Evolutionary conservation across 2,329 filamentous ascomycete genomes (phyloP).

Genomic region (Xylaria sp.): DNA sequence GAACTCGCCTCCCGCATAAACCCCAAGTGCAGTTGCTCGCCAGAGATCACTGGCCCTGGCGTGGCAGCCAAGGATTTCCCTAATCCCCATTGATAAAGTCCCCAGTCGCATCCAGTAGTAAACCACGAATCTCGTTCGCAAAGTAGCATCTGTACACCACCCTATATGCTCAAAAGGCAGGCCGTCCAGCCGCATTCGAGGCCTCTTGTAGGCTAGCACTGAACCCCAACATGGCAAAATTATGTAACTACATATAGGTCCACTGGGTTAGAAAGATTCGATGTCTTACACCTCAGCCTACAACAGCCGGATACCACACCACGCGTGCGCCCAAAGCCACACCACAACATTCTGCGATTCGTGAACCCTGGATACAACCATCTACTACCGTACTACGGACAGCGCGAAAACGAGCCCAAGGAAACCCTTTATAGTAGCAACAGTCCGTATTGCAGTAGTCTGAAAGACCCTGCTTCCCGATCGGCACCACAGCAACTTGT

Average conservation of each 20-base stretch:
- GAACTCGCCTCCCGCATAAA: constrained; percentile 32
- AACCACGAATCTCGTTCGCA: constrained; percentile 14
- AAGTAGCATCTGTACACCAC: constrained; percentile 36
- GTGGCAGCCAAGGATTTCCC: constrained; percentile 17
- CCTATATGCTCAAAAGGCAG: constrained; percentile 23
- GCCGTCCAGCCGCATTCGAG: constrained; percentile 20
- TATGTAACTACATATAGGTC: constrained; percentile 3
- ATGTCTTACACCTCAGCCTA: constrained; percentile 24
- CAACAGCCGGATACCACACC: constrained; percentile 18
- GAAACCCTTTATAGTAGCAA: constrained; percentile 8
- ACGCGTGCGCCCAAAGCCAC: constrained; percentile 6
- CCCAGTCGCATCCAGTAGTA: constrained; percentile 20
- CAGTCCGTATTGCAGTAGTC: constrained; percentile 14
- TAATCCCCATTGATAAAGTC: constrained; percentile 18
- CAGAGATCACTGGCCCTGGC: constrained; percentile 19
- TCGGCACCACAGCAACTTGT: constrained; percentile 27
- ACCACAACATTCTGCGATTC: constrained; percentile 9
- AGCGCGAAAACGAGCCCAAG: constrained; percentile 5
- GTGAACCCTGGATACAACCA: constrained; percentile 8
- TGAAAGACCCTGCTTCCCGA: constrained; percentile 32
- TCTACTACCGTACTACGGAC: background rate
- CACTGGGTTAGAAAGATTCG: background rate
- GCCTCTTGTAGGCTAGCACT: background rate
- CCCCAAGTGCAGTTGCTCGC: constrained; percentile 21
- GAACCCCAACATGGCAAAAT: constrained; percentile 9